Evolutionary conservation across 208 protist genomes (phyloP).

Genomic region (Entamoeba invadens): DNA sequence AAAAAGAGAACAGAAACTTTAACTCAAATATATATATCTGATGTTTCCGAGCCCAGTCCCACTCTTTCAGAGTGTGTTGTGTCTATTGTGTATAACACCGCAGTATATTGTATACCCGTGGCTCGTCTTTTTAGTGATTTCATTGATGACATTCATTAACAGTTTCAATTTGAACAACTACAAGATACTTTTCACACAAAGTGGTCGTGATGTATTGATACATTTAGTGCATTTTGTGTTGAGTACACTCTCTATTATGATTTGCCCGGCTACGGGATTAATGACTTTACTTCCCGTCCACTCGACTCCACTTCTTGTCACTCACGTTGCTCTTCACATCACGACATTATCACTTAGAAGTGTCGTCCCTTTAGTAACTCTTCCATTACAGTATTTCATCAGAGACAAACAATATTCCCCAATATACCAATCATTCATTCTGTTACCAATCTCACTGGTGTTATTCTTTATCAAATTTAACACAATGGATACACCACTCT

Average conservation of each 20-base stretch:
- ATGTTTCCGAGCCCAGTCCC: background rate
- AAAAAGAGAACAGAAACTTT: background rate
- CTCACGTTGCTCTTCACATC: background rate
- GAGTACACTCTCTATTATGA: background rate
- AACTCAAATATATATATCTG: background rate
- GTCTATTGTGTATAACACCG: background rate
- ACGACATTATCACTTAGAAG: background rate
- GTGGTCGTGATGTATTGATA: background rate
- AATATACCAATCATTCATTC: background rate
- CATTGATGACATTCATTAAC: background rate
- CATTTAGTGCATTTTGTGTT: background rate
- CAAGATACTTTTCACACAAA: background rate
- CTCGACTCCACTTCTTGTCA: background rate
- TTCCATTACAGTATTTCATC: background rate
- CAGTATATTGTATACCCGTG: background rate
- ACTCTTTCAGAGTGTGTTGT: background rate
- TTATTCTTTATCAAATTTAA: background rate
- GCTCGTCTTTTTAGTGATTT: background rate
- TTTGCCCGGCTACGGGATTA: background rate
- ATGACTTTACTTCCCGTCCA: background rate
- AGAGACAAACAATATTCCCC: background rate
- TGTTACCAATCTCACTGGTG: background rate
- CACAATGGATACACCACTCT: background rate
- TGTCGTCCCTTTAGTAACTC: background rate
- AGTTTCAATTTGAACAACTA: background rate